phyloP scores from a whole-genome alignment of 371 early-diverging fungal species.

The Mucor velutinosus region DNA sequence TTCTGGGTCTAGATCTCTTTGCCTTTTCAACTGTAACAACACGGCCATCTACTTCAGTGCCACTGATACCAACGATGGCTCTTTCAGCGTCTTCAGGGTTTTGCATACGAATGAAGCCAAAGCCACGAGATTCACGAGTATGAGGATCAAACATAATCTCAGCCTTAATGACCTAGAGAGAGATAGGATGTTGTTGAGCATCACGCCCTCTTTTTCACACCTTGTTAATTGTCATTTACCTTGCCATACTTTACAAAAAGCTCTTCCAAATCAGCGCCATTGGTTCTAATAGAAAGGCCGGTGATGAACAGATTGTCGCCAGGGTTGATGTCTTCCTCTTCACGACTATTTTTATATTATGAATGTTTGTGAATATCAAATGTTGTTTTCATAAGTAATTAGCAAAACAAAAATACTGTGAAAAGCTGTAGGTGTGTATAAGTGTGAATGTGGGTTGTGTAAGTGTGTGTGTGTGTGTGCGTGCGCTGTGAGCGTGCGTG shows the following conservation, averaged over 20 bases:
- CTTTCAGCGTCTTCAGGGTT: slow-evolving; percentile 74
- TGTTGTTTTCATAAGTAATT: slow-evolving; percentile 8
- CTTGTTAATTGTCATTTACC: slow-evolving; percentile 21
- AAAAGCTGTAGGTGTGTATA: slow-evolving; percentile 6
- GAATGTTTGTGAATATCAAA: not conserved
- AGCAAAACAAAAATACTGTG: not conserved
- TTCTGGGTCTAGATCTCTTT: slow-evolving; percentile 72
- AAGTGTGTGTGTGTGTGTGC: not conserved
- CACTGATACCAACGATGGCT: slow-evolving; percentile 63
- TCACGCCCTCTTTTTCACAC: no score
- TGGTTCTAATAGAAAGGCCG: slow-evolving; percentile 64
- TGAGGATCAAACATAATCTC: slow-evolving; percentile 83
- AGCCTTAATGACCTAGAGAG: slow-evolving; percentile 63
- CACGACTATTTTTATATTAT: not conserved
- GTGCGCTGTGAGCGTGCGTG: not conserved
- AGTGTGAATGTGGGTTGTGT: not conserved
- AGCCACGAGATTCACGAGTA: slow-evolving; percentile 80
- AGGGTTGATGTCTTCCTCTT: slow-evolving; percentile 60
- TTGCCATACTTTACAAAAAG: slow-evolving; percentile 79
- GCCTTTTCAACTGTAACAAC: slow-evolving; percentile 80
- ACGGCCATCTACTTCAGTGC: slow-evolving; percentile 75
- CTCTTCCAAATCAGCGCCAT: slow-evolving; percentile 68
- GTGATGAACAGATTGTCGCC: slow-evolving; percentile 83
- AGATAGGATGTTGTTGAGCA: not conserved
- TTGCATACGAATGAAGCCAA: slow-evolving; percentile 84